Percentiles rank a stretch among this genome's conserved stretches.
These are phyloP conservation scores for Carex myosuroides DNA, from an alignment of 176 grass and related monocot genomes.

Conservation along the genomic window DNA sequence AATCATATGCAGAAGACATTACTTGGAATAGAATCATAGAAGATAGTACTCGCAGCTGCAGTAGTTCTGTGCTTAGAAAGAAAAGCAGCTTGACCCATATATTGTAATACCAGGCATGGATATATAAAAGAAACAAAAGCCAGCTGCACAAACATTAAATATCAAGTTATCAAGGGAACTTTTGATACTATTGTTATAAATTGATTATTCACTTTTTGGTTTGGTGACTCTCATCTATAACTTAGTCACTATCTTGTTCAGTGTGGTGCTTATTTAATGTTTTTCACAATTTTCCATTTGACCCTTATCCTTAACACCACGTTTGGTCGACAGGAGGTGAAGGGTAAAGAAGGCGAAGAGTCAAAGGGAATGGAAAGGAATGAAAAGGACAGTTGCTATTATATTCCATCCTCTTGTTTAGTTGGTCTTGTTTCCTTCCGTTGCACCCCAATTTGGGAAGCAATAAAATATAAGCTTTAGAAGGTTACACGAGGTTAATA, in stretches of 20 bases:
- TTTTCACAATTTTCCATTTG: background rate
- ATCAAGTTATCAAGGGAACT: background rate
- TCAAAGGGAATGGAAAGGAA: background rate
- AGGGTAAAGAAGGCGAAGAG: background rate
- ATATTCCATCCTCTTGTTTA: background rate
- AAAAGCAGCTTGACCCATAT: conserved; percentile 99
- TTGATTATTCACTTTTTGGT: background rate
- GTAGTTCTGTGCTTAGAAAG: conserved; percentile 65
- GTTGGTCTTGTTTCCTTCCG: background rate
- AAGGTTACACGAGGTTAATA: background rate
- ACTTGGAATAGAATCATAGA: conserved; percentile 94
- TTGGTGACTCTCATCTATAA: background rate
- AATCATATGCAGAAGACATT: conserved; percentile 9
- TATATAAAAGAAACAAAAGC: conserved; percentile 73
- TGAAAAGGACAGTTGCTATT: background rate
- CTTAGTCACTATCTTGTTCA: background rate
- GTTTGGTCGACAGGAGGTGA: background rate
- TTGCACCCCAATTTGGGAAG: background rate
- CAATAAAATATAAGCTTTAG: no score
- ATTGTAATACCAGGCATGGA: conserved; percentile 88
- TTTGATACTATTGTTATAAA: background rate
- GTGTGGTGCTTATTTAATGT: background rate
- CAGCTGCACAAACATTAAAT: conserved; percentile 50
- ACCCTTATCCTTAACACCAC: background rate
- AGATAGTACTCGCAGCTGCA: conserved; percentile 32